Conservation (phyloP, 164 flowering plant species). For the Saururus chinensis region DNA sequence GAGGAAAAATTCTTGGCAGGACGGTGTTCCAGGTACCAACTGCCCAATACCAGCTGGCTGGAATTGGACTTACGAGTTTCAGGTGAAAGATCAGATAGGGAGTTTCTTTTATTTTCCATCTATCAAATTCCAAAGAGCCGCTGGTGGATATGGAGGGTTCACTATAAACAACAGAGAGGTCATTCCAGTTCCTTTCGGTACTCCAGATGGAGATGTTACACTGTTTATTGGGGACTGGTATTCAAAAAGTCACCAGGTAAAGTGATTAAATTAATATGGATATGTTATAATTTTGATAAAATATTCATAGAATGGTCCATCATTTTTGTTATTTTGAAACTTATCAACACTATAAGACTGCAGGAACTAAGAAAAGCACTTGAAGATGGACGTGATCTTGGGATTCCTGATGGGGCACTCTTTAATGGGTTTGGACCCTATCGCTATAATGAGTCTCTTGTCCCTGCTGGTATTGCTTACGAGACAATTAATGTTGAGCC, state of each 20-base stretch:
- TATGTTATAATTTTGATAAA: neutral
- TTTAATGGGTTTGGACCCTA: slow-evolving; percentile 76
- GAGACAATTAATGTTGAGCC: slow-evolving; percentile 68
- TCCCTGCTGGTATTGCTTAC: slow-evolving; percentile 45
- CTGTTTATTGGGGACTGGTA: slow-evolving; percentile 85
- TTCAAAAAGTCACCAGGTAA: slow-evolving; percentile 68
- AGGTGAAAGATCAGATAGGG: slow-evolving; percentile 95
- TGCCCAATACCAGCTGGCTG: slow-evolving; percentile 92
- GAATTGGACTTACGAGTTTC: slow-evolving; percentile 95
- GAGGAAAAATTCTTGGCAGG: slow-evolving; percentile 93
- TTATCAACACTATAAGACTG: slow-evolving; percentile 11
- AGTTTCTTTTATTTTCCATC: slow-evolving; percentile 95
- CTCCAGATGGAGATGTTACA: slow-evolving; percentile 86
- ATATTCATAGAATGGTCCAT: neutral
- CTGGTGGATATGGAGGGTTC: slow-evolving; percentile 94
- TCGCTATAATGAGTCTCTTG: slow-evolving; percentile 44
- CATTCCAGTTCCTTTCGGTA: slow-evolving; percentile 75
- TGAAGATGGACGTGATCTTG: slow-evolving; percentile 56
- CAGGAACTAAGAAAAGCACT: slow-evolving; percentile 65
- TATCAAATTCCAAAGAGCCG: slow-evolving; percentile 65
- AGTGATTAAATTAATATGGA: neutral
- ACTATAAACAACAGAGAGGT: slow-evolving; percentile 66
- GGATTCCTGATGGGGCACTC: slow-evolving; percentile 76
- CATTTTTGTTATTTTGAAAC: neutral
- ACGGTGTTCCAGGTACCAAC: slow-evolving; percentile 91